Base-by-base conservation (phyloP, 2,329 filamentous ascomycete genomes). In the Trichoderma asperellum region DNA sequence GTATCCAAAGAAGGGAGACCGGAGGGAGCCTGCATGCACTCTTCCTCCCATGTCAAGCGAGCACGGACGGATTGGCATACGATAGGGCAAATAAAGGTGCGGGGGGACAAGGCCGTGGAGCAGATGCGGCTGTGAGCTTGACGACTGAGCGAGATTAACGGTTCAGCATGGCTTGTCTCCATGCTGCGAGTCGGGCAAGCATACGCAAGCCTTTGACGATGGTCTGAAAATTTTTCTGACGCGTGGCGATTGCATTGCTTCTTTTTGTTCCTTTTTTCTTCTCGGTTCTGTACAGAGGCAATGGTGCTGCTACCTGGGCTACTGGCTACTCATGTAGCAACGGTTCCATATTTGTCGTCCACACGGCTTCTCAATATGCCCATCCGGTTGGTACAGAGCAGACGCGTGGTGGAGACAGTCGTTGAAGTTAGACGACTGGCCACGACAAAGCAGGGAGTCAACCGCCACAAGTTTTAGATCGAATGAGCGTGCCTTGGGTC, bases 391-490 rank as follows among this genome's bases (percentile, higher is more conserved):
- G 64, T 52, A 49, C 47, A 49, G 47, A 12, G 47, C 11, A 43
- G 64, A 49, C 43, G 34, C 32, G 40, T 16, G 32, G 64, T 66
- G 63, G 63, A 40, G 47, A 66, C 53, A 24, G 32, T 29, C 5
- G 37, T 40, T 49, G 53, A 58, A 57, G 63, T 58, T 66, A 10
- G 32, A 66, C 62, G 63, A 59, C 63, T 59, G 40, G 40, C 8
- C 29, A 56, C 40, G 55, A 52, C 64, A 35, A 35, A 40, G 53
- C 40, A 58, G 55, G 58, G 66, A 68, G 66, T 68, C 58, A 68
- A 68, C 66, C 66, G 66, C 66, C 66, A 68, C 66, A 47, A 35
- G 27, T 68, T 57, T 62, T 68, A 61, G 66, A 62, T 53, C 58
- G 57, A 24, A 62, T 49, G 47, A 53, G 24, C 18, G 60, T 58